Conservation (phyloP, 331 rosid genomes). For the Saraca asoca region DNA sequence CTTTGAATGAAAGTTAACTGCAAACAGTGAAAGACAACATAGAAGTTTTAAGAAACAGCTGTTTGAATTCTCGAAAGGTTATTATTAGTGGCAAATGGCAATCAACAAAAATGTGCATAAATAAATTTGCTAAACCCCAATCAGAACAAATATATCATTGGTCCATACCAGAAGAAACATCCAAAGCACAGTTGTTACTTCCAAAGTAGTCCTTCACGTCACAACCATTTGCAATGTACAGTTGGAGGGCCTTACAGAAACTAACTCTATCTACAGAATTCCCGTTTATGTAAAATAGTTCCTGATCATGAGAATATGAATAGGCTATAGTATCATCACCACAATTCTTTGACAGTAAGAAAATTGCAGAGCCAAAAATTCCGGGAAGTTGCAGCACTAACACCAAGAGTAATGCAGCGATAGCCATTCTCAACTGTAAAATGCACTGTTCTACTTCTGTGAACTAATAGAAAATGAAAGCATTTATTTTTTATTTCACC, state of each 20-base stretch:
- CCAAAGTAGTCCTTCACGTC: slow-evolving; percentile 45
- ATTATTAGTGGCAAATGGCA: slow-evolving; percentile 2
- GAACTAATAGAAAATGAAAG: slow-evolving; percentile 28
- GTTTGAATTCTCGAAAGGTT: not conserved
- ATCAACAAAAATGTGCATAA: slow-evolving; percentile 21
- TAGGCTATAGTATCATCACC: slow-evolving; percentile 48
- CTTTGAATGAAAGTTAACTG: slow-evolving; percentile 50
- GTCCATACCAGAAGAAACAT: slow-evolving; percentile 56
- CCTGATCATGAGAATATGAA: slow-evolving; percentile 52
- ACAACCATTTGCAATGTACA: slow-evolving; percentile 62
- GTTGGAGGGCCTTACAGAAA: slow-evolving; percentile 61
- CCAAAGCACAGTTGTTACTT: slow-evolving; percentile 47
- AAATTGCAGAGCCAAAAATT: slow-evolving; percentile 50
- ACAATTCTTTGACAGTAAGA: slow-evolving; percentile 50
- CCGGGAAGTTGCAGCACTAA: slow-evolving; percentile 50
- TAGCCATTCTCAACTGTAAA: slow-evolving; percentile 48
- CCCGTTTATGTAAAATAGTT: slow-evolving; percentile 61
- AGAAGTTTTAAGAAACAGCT: slow-evolving; percentile 22
- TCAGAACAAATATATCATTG: slow-evolving; percentile 16
- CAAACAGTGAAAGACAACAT: slow-evolving; percentile 38
- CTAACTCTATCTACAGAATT: slow-evolving; percentile 46
- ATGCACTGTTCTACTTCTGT: slow-evolving; percentile 26
- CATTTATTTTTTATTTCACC: slow-evolving; percentile 31
- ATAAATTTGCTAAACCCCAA: slow-evolving; percentile 23
- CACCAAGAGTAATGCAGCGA: slow-evolving; percentile 40